These are phyloP conservation scores for Trichophyton simii DNA, from an alignment of 2,329 filamentous ascomycete species.

Conservation along the genomic window DNA sequence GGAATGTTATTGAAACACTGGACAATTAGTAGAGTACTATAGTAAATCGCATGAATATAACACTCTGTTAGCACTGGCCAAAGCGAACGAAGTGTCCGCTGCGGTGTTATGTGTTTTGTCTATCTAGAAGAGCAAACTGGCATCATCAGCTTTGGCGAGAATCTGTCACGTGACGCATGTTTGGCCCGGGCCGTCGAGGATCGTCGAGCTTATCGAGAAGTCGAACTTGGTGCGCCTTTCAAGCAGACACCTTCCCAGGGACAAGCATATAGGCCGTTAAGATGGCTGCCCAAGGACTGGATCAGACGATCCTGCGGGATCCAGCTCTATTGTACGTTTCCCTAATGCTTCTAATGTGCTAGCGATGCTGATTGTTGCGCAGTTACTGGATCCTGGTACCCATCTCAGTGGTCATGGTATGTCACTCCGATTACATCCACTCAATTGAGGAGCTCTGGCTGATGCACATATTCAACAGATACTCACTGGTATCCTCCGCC, in stretches of 20 bases:
- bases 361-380: conserved; percentile 5
- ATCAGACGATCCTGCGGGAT: conserved; percentile 96
- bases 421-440: background rate
- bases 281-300: conserved; percentile 68
- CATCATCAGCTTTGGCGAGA: background rate
- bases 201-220: background rate
- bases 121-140: background rate
- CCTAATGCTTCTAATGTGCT: background rate
- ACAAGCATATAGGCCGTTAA: conserved; percentile 13
- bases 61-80: background rate
- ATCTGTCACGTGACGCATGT: background rate
- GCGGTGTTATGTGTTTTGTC: conserved; percentile 16
- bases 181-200: background rate
- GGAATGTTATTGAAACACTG: background rate
- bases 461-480: conserved; percentile 42
- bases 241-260: background rate
- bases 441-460: background rate
- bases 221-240: background rate
- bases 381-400: conserved; percentile 99
- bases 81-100: background rate
- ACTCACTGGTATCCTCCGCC: conserved; percentile 84
- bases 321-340: conserved; percentile 80
- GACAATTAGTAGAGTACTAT: background rate
- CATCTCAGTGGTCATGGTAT: conserved; percentile 91
- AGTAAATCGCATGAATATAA: no score